Evolutionary conservation across 2,329 filamentous ascomycete species (phyloP).

Genomic region (Neonectria punicea): DNA sequence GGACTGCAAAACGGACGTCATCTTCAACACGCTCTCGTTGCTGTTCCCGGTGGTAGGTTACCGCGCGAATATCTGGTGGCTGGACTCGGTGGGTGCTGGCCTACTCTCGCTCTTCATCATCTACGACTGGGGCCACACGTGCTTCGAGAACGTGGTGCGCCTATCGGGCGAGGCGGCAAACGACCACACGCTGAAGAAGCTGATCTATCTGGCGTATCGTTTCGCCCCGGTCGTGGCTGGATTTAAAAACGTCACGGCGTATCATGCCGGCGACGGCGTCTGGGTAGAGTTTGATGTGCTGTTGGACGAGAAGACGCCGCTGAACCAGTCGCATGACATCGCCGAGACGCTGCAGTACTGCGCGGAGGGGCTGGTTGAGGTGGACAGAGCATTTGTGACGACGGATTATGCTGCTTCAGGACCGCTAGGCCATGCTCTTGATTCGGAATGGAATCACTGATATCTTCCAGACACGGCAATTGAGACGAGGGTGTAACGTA

Average conservation of each 20-base stretch:
- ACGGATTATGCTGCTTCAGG: constrained; percentile 49
- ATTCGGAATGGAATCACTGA: constrained; percentile 42
- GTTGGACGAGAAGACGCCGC: constrained; percentile 45
- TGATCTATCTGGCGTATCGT: constrained; percentile 48
- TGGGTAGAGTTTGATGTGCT: constrained; percentile 49
- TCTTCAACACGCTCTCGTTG: constrained; percentile 89
- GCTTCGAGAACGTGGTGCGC: constrained; percentile 44
- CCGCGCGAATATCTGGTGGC: constrained; percentile 71
- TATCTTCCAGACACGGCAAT: background rate
- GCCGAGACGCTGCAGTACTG: constrained; percentile 50
- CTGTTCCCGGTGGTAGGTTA: constrained; percentile 81
- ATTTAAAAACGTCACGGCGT: constrained; percentile 48
- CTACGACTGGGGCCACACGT: constrained; percentile 73
- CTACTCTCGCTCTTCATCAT: constrained; percentile 74
- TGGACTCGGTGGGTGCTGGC: constrained; percentile 70
- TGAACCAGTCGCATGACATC: constrained; percentile 47
- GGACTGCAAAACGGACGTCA: constrained; percentile 72
- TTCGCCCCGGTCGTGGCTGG: constrained; percentile 47
- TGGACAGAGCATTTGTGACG: constrained; percentile 49
- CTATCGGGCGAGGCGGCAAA: constrained; percentile 48
- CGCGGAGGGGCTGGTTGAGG: constrained; percentile 45
- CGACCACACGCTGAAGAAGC: constrained; percentile 44
- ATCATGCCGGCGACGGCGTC: constrained; percentile 48
- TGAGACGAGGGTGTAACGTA: no score
- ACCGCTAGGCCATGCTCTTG: constrained; percentile 45